Conservation (phyloP, 441 rosid species). For the Brassica hybrid region DNA sequence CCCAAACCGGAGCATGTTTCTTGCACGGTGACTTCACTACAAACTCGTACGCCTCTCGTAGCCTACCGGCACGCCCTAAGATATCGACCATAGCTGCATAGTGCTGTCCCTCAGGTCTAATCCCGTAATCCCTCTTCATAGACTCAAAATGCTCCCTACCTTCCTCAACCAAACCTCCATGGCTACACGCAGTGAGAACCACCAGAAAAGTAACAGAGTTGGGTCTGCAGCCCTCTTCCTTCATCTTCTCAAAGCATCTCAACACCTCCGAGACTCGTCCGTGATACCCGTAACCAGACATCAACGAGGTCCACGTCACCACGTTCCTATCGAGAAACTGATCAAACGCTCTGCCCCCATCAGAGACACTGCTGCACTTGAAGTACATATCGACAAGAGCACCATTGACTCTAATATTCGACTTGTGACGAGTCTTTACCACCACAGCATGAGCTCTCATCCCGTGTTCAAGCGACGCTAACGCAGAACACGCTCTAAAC, state of each 20-base stretch:
- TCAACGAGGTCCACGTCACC: conserved; percentile 77
- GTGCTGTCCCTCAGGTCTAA: conserved; percentile 66
- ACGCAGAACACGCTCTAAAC: conserved; percentile 71
- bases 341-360: conserved; percentile 62
- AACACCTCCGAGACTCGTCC: conserved; percentile 74
- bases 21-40: conserved; percentile 62
- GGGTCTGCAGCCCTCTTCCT: conserved; percentile 63
- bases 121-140: conserved; percentile 67
- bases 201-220: conserved; percentile 76
- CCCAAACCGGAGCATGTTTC: conserved; percentile 75
- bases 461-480: conserved; percentile 71
- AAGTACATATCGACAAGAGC: conserved; percentile 88
- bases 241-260: conserved; percentile 69
- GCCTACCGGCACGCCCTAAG: conserved; percentile 75
- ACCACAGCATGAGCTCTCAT: conserved; percentile 65
- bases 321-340: conserved; percentile 54
- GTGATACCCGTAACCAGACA: conserved; percentile 80
- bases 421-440: conserved; percentile 54
- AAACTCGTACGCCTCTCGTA: conserved; percentile 74
- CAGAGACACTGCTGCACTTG: conserved; percentile 72
- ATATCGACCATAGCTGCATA: conserved; percentile 84
- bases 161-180: conserved; percentile 74
- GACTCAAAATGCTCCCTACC: conserved; percentile 62
- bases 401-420: conserved; percentile 67
- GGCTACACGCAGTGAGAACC: conserved; percentile 83